A percentile compares a stretch with the other conserved stretches of the same genome.
phyloP scores from a whole-genome alignment of 306 rosid genomes.

The Gillenia trifoliata region DNA sequence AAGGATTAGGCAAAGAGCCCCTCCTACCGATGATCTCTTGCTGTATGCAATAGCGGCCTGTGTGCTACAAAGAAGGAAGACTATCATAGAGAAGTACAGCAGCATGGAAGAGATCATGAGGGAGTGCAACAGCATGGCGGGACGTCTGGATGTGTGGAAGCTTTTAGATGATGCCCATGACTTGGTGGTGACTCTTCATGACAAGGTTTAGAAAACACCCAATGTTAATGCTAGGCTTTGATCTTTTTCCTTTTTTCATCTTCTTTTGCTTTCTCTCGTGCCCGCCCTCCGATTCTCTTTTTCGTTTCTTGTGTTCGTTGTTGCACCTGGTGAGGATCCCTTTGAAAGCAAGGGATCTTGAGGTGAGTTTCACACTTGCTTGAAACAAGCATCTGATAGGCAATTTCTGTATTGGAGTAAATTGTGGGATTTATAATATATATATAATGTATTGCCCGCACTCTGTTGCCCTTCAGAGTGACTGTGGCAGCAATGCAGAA shows the following conservation, averaged over 20 bases:
- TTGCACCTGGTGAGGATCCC: conserved; percentile 5
- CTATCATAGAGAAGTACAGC: conserved; percentile 23
- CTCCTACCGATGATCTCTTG: conserved; percentile 21
- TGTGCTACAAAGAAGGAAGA: conserved; percentile 23
- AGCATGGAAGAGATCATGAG: conserved; percentile 31
- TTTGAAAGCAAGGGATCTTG: conserved; percentile 3
- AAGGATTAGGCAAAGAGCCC: conserved; percentile 24
- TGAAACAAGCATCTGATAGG: conserved; percentile 12
- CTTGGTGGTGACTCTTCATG: conserved; percentile 21
- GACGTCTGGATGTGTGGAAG: conserved; percentile 28
- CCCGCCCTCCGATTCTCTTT: not conserved
- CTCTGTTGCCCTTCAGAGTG: not conserved
- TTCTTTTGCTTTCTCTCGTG: not conserved
- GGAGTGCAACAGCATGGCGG: conserved; percentile 29
- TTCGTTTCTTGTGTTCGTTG: not conserved
- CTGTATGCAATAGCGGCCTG: conserved; percentile 22
- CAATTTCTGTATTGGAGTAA: conserved; percentile 8
- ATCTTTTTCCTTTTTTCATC: conserved; percentile 3
- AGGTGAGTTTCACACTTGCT: not conserved
- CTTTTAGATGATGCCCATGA: conserved; percentile 25
- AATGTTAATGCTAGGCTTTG: not conserved
- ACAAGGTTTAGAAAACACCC: conserved; percentile 14
- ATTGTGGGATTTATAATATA: conserved; percentile 2
- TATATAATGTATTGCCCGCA: conserved; percentile 3
- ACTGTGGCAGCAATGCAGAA: conserved; percentile 7